Evolutionary conservation across 2,329 filamentous ascomycete genomes (phyloP).

Genomic region (Daldinia sp.): DNA sequence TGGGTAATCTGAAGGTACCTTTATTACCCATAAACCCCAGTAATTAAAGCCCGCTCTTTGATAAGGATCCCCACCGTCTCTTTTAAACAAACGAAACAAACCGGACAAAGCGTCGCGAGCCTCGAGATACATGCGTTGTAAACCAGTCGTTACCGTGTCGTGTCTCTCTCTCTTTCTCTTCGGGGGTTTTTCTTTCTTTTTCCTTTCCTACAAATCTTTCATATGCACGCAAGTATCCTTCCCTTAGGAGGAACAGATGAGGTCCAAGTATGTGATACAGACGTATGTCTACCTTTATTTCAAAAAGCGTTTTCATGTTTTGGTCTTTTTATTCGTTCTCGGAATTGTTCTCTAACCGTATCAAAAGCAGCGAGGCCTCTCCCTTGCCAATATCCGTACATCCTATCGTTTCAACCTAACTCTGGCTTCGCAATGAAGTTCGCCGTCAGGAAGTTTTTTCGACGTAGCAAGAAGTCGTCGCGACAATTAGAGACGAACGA

Average conservation of each 20-base stretch:
- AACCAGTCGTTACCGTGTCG: background rate
- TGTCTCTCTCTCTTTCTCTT: background rate
- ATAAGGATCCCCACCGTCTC: background rate
- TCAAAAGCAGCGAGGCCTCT: background rate
- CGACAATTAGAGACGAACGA: conserved; percentile 36
- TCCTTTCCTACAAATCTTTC: background rate
- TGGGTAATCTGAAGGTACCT: too few species aligned
- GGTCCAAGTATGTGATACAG: background rate
- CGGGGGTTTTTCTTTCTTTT: too few species aligned
- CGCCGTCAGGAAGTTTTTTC: conserved; percentile 45
- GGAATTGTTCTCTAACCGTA: background rate
- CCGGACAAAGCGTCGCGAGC: conserved; percentile 1
- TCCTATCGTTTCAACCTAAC: background rate
- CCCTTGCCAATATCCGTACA: background rate
- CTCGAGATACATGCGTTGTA: background rate
- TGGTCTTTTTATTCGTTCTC: background rate
- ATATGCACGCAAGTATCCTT: background rate
- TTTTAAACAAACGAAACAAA: conserved; percentile 7
- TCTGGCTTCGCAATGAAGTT: conserved; percentile 41
- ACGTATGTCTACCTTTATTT: background rate
- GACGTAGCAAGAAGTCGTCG: conserved; percentile 46
- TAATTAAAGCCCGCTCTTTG: background rate
- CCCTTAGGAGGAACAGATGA: background rate
- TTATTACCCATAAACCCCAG: background rate
- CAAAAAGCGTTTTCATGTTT: too few species aligned